Percentiles rank a stretch among this genome's conserved stretches.
These are phyloP conservation scores for Bruguiera sexangula DNA, from an alignment of 345 rosid genomes.

Conservation along the genomic window DNA sequence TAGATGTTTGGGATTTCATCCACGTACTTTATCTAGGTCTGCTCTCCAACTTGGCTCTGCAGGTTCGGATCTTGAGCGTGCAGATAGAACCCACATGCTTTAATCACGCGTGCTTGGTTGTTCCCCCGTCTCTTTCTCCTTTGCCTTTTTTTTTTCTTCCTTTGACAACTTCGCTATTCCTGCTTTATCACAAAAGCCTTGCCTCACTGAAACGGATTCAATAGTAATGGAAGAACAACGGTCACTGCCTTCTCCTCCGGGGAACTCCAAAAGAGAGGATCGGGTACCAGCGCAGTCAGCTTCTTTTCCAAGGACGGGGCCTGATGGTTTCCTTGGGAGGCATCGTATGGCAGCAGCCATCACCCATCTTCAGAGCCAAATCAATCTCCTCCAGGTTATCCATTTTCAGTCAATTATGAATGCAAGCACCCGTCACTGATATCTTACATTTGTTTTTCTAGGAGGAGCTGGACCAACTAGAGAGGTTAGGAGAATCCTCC, in stretches of 20 bases:
- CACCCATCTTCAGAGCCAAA: conserved; percentile 34
- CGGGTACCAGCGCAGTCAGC: neutral
- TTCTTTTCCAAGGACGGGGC: neutral
- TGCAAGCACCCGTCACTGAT: neutral
- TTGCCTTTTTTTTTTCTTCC: neutral
- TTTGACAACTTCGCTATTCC: neutral
- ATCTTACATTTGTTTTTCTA: neutral
- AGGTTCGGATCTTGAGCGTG: too few relatives aligned
- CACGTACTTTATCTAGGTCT: too few relatives aligned
- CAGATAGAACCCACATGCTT: neutral
- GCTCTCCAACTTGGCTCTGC: too few relatives aligned
- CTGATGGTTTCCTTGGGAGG: conserved; percentile 27
- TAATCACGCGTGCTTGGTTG: neutral
- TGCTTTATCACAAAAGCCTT: too few relatives aligned
- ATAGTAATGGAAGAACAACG: neutral
- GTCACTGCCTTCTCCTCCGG: neutral
- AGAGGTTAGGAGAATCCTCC: conserved; percentile 41
- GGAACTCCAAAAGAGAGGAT: neutral
- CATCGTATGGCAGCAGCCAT: conserved; percentile 43
- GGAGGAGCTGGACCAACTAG: conserved; percentile 47
- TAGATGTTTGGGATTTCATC: too few relatives aligned
- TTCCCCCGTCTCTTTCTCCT: neutral
- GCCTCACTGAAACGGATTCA: neutral
- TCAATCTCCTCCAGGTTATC: conserved; percentile 34
- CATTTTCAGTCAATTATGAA: neutral